Evolutionary conservation across 2,329 filamentous ascomycete species (phyloP).

Genomic region (Endoconidiophora polonica): DNA sequence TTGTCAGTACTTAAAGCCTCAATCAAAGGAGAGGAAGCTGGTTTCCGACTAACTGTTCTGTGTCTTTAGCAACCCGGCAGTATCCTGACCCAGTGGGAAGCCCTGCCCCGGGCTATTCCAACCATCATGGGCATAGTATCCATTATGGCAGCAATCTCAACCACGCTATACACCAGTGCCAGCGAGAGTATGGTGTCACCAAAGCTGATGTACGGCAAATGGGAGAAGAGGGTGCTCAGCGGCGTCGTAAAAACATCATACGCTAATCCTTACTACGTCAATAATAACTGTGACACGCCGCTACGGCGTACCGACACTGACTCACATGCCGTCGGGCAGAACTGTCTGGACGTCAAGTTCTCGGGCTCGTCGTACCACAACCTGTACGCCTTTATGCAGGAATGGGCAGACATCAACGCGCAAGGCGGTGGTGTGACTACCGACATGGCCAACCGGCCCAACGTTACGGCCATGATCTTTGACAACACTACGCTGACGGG

Average conservation of each 20-base stretch:
- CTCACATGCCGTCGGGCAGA: slow-evolving; percentile 24
- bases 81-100: slow-evolving; percentile 51
- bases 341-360: slow-evolving; percentile 53
- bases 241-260: slow-evolving; percentile 46
- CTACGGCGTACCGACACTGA: slow-evolving; percentile 34
- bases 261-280: slow-evolving; percentile 43
- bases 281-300: slow-evolving; percentile 42
- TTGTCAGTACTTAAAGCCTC: slow-evolving; percentile 19
- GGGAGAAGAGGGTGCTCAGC: slow-evolving; percentile 31
- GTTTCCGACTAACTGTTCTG: slow-evolving; percentile 13
- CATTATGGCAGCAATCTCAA: slow-evolving; percentile 45
- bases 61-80: slow-evolving; percentile 44
- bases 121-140: slow-evolving; percentile 49
- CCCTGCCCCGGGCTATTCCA: slow-evolving; percentile 43
- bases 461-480: slow-evolving; percentile 44
- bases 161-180: slow-evolving; percentile 61
- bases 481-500: slow-evolving; percentile 58
- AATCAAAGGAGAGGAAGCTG: slow-evolving; percentile 11
- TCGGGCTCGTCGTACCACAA: slow-evolving; percentile 57
- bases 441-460: slow-evolving; percentile 33
- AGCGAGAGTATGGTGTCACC: slow-evolving; percentile 61
- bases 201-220: slow-evolving; percentile 43
- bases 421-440: slow-evolving; percentile 26
- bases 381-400: slow-evolving; percentile 40
- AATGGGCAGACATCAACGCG: slow-evolving; percentile 34